Base-by-base conservation (phyloP, 2,329 filamentous ascomycete genomes). In the Stachybotrys chlorohalonatus region DNA sequence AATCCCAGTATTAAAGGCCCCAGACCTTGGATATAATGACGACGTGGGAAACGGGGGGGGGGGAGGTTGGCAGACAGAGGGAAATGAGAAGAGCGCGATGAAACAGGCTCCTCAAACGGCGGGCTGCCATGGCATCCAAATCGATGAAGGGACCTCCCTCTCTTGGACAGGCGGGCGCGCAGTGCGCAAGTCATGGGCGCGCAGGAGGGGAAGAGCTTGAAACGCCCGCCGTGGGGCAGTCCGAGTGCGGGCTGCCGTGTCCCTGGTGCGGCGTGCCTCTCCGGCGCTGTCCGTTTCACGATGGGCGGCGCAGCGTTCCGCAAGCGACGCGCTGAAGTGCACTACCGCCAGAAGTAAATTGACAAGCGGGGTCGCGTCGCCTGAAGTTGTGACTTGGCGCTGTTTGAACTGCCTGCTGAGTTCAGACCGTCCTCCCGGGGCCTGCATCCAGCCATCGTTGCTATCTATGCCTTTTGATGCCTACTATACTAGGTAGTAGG, bases 361-460 rank as follows among this genome's bases (percentile, higher is more conserved):
- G 36, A 13, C 36, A 42, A 42, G 36, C 36, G 36, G 36, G 13
- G 36, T 24, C 36, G 3, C 36, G 36, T 42, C 36, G 36, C 36
- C 36, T 42, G 36, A 42, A 42, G 36, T 42, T 42, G 36, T 42
- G 36, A 42, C 36, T 42, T 9, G 36, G 2, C 36, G 13, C 36
- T 42, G 36, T 42, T 42, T 42, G 36, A 42, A 24, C 24, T 24
- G 24, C 24, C 13, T 3, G 36, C 36, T 42, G 36, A 42, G 36
- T 42, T 42, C 36, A 13, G 36, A 42, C 36, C 36, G 13, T 42
- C 24, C 24, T 24, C 24, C 24, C 24, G 24, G 24, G 24, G 24
- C 24, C 24, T 24, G 24, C 24, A 24, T 24, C 24, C 24, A 24
- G 24, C 24, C 53, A 30, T 63, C 60, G 45, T 31, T 62, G 8